These are phyloP conservation scores for Silene vulgaris DNA, from an alignment of 179 eudicot species.

Conservation along the genomic window DNA sequence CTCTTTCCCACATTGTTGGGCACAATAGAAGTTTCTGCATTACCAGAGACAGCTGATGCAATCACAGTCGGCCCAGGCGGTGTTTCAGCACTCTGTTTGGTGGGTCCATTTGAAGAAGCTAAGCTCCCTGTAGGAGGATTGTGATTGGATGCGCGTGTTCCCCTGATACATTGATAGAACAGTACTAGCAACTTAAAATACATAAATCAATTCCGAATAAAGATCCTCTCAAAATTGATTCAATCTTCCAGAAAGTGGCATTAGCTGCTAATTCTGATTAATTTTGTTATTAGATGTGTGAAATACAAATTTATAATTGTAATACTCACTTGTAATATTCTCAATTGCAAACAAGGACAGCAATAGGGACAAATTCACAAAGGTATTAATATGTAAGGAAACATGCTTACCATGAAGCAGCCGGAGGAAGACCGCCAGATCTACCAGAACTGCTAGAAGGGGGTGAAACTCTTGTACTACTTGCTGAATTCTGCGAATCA, in stretches of 20 bases:
- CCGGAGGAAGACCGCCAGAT: slow-evolving; percentile 72
- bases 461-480: slow-evolving; percentile 47
- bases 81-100: slow-evolving; percentile 47
- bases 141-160: slow-evolving; percentile 53
- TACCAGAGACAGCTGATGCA: slow-evolving; percentile 36
- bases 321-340: not conserved
- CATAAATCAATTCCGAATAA: not conserved
- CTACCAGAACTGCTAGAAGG: slow-evolving; percentile 69
- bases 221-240: not conserved
- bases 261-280: too few relatives aligned
- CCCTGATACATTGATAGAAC: slow-evolving; percentile 44
- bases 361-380: not conserved
- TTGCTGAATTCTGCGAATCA: slow-evolving; percentile 37
- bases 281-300: too few relatives aligned
- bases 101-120: slow-evolving; percentile 45
- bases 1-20: slow-evolving; percentile 41
- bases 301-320: too few relatives aligned
- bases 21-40: slow-evolving; percentile 26
- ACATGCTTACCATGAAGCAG: slow-evolving; percentile 70
- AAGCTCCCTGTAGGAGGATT: slow-evolving; percentile 39
- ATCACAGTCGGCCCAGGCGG: slow-evolving; percentile 29
- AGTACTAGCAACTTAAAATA: not conserved
- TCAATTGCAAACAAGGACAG: not conserved
- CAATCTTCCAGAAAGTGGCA: not conserved
- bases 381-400: not conserved